Base-by-base conservation (phyloP, 768 basidiomycete genomes). In the Collybia mongolica region DNA sequence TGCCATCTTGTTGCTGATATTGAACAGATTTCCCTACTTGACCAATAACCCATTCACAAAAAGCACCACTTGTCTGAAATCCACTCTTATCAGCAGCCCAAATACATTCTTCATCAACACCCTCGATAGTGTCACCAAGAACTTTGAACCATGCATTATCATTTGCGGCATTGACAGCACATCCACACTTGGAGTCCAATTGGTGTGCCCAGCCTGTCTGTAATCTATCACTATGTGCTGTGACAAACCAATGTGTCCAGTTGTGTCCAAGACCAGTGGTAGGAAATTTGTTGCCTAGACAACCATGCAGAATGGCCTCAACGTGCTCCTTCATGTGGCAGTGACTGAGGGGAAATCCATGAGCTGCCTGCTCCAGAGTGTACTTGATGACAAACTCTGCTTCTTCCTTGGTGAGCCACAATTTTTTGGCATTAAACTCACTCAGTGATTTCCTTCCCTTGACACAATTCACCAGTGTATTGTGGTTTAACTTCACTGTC, bases 151-250 rank as follows among this genome's bases (percentile, higher is more conserved):
- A 59, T 28, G 17, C 46, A 5, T 29, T 43, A 37, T 56, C 46
- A 14, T 48, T 55, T 19, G 35, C 43, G 2, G 47, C 49, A 44
- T 59, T 60, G 22, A 54, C 49, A 29, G 53, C 53, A 17, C 38
- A 39, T 22, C 44, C 46, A 26, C 46, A 43, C n/a, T 18, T 23
- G 17, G 39, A 36, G 38, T 59, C 49, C 1, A 56, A n/a, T n/a
- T n/a, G n/a, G n/a, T n/a, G n/a, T n/a, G n/a, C n/a, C n/a, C n/a
- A n/a, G n/a, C n/a, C n/a, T n/a, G 29, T 28, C 29, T 55, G 38
- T 17, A 53, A 37, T 26, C 39, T 2, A 26, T 49, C 17, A n/a
- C 36, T 29, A 38, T 55, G 48, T 29, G 40, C 29, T 39, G 44
- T 23, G 5, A 56, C 38, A 19, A 59, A 59, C 8, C 32, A 23